phyloP scores from a whole-genome alignment of 2,329 filamentous ascomycete genomes.

The Cyanodermella asteris region DNA sequence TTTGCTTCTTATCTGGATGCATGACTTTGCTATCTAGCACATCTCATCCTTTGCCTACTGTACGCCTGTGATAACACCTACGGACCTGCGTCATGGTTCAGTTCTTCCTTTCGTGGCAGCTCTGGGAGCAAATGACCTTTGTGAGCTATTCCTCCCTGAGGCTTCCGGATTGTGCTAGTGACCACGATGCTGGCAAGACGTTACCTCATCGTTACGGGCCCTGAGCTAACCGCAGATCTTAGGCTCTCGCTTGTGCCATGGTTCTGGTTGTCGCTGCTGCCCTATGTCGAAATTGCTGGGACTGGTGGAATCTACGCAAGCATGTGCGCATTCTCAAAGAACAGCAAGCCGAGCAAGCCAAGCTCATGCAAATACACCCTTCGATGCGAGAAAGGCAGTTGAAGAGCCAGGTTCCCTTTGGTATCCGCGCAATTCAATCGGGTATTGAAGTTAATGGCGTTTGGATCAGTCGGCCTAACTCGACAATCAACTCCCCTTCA shows the following conservation, averaged over 20 bases:
- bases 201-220: too few relatives aligned
- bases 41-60: too few relatives aligned
- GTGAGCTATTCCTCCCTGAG: slow-evolving; percentile 30
- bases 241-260: too few relatives aligned
- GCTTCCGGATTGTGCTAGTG: slow-evolving; percentile 1
- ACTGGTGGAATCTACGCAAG: slow-evolving; percentile 32
- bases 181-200: slow-evolving; percentile 1
- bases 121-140: slow-evolving; percentile 83
- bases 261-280: slow-evolving; percentile 30
- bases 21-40: too few relatives aligned
- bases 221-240: too few relatives aligned
- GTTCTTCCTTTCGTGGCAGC: slow-evolving; percentile 49
- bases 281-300: neutral
- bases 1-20: too few relatives aligned
- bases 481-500: slow-evolving; percentile 19
- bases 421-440: slow-evolving; percentile 62
- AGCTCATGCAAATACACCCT: too few relatives aligned
- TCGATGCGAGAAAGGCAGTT: too few relatives aligned
- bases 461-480: slow-evolving; percentile 42
- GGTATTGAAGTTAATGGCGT: slow-evolving; percentile 73
- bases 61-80: too few relatives aligned
- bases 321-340: slow-evolving; percentile 45
- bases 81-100: slow-evolving; percentile 13
- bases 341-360: too few relatives aligned
- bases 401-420: slow-evolving; percentile 75